Percentiles rank a stretch among this genome's conserved stretches.
These are phyloP conservation scores for Russula sp. DNA, from an alignment of 768 basidiomycete species.

Conservation along the genomic window DNA sequence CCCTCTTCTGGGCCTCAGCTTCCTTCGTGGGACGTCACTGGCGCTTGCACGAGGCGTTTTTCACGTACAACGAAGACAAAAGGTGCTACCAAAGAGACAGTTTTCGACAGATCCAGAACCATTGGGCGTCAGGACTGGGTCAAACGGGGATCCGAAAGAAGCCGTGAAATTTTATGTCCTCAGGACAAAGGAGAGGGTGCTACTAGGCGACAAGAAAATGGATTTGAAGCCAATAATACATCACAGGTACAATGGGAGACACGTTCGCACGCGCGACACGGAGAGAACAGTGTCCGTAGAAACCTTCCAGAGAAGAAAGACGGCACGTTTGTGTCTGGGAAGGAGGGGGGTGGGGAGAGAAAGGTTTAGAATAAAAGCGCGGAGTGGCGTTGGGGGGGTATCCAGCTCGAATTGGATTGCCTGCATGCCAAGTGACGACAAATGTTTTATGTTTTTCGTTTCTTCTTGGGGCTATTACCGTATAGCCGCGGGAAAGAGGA, in stretches of 20 bases:
- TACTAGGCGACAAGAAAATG: not conserved
- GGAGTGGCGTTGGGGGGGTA: slow-evolving; percentile 5
- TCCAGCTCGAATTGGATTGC: not conserved
- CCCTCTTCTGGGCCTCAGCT: slow-evolving; percentile 20
- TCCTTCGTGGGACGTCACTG: slow-evolving; percentile 20
- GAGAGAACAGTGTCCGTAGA: slow-evolving; percentile 1
- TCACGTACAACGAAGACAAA: slow-evolving; percentile 27
- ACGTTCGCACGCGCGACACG: slow-evolving; percentile 3
- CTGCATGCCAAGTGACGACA: not conserved
- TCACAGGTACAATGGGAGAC: slow-evolving; percentile 2
- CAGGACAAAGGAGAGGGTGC: not conserved
- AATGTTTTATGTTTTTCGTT: too few species aligned
- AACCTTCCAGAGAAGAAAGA: not conserved
- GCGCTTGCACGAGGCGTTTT: slow-evolving; percentile 11
- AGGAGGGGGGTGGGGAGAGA: not conserved
- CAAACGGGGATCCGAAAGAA: slow-evolving; percentile 18
- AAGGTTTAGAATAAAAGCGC: slow-evolving; percentile 10
- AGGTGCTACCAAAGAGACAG: slow-evolving; percentile 18
- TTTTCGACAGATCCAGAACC: slow-evolving; percentile 24
- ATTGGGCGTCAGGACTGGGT: slow-evolving; percentile 14
- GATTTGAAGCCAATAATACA: not conserved
- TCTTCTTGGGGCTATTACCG: not conserved
- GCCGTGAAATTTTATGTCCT: slow-evolving; percentile 17
- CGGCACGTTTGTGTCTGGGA: not conserved
- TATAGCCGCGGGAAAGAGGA: not conserved